These are phyloP conservation scores for Populus hybrid DNA, from an alignment of 441 rosid genomes.

Conservation along the genomic window DNA sequence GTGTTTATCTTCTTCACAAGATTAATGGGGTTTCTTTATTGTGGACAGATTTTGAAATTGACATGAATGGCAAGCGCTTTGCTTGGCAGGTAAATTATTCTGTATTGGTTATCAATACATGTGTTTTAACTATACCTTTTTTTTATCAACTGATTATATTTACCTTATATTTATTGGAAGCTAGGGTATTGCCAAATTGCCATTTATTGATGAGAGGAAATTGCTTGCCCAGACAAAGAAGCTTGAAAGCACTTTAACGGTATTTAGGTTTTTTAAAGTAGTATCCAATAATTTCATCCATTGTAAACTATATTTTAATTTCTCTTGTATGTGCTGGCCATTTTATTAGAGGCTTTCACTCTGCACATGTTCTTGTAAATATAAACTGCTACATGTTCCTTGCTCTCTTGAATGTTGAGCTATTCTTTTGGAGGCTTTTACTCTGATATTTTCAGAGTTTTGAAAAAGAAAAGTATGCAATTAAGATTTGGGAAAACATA, in stretches of 20 bases:
- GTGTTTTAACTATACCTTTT: background rate
- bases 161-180: constrained; percentile 25
- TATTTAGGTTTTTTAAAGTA: constrained; percentile 22
- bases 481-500: background rate
- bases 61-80: constrained; percentile 97
- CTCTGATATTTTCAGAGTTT: background rate
- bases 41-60: constrained; percentile 81
- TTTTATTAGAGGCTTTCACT: background rate
- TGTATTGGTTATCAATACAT: background rate
- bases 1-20: constrained; percentile 9
- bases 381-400: background rate
- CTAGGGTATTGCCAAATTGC: constrained; percentile 94
- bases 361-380: background rate
- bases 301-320: background rate
- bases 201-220: constrained; percentile 83
- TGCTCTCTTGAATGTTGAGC: background rate
- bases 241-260: constrained; percentile 82
- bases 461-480: no score
- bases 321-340: background rate
- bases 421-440: background rate
- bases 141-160: background rate
- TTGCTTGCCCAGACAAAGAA: constrained; percentile 79
- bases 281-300: constrained; percentile 23
- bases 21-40: constrained; percentile 18
- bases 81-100: constrained; percentile 82